Conservation (phyloP, 768 basidiomycete genomes). For the Brasilioporus rufonigricans region DNA sequence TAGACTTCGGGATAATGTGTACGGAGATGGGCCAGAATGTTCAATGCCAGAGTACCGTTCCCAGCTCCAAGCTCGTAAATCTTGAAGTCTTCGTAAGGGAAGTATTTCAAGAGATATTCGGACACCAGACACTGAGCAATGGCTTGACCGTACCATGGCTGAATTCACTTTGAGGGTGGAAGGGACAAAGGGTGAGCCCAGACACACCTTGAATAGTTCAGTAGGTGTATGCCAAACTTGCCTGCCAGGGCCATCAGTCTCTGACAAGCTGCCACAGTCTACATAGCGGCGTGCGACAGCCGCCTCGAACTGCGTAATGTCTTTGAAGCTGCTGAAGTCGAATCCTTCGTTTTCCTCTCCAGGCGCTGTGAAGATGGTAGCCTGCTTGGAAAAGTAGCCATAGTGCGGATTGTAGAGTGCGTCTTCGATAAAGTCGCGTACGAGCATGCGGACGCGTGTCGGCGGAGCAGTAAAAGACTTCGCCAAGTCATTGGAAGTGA, state of each 20-base stretch:
- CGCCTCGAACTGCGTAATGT: constrained; percentile 76
- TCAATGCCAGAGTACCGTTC: constrained; percentile 90
- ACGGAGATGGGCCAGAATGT: constrained; percentile 80
- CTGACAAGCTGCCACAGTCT: constrained; percentile 59
- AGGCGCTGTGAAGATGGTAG: constrained; percentile 78
- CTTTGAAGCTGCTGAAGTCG: constrained; percentile 65
- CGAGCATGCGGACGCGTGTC: constrained; percentile 85
- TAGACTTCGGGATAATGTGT: constrained; percentile 87
- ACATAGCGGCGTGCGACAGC: constrained; percentile 77
- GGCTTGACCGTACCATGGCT: constrained; percentile 96
- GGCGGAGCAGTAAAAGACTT: constrained; percentile 55
- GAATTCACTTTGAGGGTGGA: constrained; percentile 8
- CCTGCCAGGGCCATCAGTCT: constrained; percentile 65
- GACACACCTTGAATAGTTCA: constrained; percentile 86
- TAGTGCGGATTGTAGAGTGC: constrained; percentile 96
- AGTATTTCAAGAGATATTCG: constrained; percentile 92
- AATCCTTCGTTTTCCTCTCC: constrained; percentile 45
- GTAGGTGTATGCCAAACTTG: constrained; percentile 99
- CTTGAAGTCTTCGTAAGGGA: constrained; percentile 93
- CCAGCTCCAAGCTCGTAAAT: constrained; percentile 98
- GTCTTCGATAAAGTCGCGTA: constrained; percentile 96
- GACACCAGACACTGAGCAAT: constrained; percentile 86
- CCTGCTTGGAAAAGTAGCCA: constrained; percentile 94
- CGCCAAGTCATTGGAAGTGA: constrained; percentile 73
- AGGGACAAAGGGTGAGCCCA: neutral